These are phyloP conservation scores for Podosphaera xanthii DNA, from an alignment of 2,329 filamentous ascomycete species.

Conservation along the genomic window DNA sequence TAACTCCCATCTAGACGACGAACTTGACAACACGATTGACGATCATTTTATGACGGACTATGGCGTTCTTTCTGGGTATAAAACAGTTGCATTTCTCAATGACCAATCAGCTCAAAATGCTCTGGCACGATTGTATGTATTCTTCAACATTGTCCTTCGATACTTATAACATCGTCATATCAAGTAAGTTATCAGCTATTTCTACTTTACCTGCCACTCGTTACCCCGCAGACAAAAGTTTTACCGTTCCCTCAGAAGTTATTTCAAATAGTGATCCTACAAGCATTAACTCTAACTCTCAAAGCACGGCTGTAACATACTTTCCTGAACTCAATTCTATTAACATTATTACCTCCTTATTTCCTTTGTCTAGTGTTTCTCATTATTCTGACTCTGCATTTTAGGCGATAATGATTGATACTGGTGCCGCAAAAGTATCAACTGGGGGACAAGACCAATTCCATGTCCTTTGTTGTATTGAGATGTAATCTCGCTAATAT, in stretches of 20 bases:
- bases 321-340: background rate
- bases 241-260: background rate
- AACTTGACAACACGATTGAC: background rate
- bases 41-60: background rate
- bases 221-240: background rate
- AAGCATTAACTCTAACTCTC: background rate
- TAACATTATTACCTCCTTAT: background rate
- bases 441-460: too few species aligned
- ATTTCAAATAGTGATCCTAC: background rate
- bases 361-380: conserved; percentile 3
- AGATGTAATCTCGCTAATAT: too few species aligned
- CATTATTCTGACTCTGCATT: background rate
- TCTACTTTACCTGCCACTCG: background rate
- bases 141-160: background rate
- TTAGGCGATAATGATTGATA: background rate
- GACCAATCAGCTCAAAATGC: background rate
- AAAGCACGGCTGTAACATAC: background rate
- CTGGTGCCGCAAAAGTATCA: too few species aligned
- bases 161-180: background rate
- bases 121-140: background rate
- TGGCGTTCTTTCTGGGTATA: background rate
- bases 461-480: too few species aligned
- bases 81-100: background rate
- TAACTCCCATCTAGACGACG: background rate
- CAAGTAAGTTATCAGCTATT: background rate